Evolutionary conservation across 495 filamentous ascomycete genomes (phyloP), one percentile per base, ranked within the genome.

Genomic region (Talaromyces proteolyticus): DNA sequence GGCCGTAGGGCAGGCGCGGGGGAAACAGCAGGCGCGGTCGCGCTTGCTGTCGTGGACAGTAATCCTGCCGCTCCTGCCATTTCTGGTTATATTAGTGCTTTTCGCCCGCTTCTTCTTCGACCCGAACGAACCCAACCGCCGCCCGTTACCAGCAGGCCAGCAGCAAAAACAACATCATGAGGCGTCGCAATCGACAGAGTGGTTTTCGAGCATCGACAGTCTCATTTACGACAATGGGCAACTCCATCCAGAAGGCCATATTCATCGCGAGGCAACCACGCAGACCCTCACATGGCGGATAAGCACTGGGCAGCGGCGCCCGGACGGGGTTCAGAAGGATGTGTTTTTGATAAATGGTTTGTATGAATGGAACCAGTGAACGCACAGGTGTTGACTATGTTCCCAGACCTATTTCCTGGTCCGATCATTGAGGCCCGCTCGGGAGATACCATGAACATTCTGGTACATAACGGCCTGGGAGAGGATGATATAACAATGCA

Each of bases 401-500:
- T 16, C 20, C 20, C 48, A 71, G 69, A 53, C 42, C 34, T 64
- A 0, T 70, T 72, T 43, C 69, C 69, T 2, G 65, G 69, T 18
- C 69, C 69, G 12, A 66, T 62, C 8, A 48, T 72, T 10, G 69
- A 72, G 49, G 64, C 61, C 25, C 65, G 67, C 34, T 65, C 67
- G 0, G 87, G 87, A 41, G 89, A 92, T 65, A 76, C 71, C 6
- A 54, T 94, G 26, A 64, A 91, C 26, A 77, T 92, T 49, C 81
- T 82, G 39, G 77, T 88, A 42, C 67, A 78, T 42, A 94, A 92
- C 66, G 67, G 73, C 21, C 69, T 92, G 6, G 77, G 76, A 26
- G 81, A 90, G 47, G 76, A 89, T 52, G 66, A 74, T 10, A 80
- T 87, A 6, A 77, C 82, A 42, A 58, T 92, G 3, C 89, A 94